These are phyloP conservation scores for Drosera spatulata DNA, from an alignment of 179 eudicot genomes.

Conservation along the genomic window DNA sequence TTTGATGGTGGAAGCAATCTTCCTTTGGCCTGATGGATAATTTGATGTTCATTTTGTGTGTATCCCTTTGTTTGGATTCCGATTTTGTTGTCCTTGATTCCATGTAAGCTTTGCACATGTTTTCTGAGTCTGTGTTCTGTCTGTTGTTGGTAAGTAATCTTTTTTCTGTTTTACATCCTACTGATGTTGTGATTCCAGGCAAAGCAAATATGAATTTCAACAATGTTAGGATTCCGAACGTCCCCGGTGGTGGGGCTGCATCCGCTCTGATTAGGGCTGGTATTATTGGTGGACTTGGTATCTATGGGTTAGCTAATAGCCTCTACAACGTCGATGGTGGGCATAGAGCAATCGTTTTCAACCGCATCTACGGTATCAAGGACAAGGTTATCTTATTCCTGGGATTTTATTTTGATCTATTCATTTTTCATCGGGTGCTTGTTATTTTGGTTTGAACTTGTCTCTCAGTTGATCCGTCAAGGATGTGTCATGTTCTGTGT, in stretches of 20 bases:
- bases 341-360: conserved; percentile 76
- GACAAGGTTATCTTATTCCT: conserved; percentile 16
- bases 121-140: no score
- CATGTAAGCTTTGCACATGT: no score
- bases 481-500: no score
- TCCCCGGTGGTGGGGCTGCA: conserved; percentile 66
- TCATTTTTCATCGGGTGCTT: neutral
- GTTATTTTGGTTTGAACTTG: neutral
- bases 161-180: no score
- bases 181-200: neutral
- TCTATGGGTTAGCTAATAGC: conserved; percentile 58
- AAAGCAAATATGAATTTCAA: conserved; percentile 46
- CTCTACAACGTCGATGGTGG: conserved; percentile 96
- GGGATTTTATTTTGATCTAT: neutral
- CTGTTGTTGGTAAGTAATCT: no score
- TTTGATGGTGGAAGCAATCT: no score
- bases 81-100: no score
- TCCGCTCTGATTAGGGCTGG: conserved; percentile 56
- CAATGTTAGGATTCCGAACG: conserved; percentile 68
- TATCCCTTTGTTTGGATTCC: no score
- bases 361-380: conserved; percentile 30
- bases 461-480: neutral
- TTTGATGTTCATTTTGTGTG: no score
- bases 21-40: no score
- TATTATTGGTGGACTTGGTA: conserved; percentile 47